These are phyloP conservation scores for Ascocoryne sarcoides DNA, from an alignment of 2,329 filamentous ascomycete species.

Conservation along the genomic window DNA sequence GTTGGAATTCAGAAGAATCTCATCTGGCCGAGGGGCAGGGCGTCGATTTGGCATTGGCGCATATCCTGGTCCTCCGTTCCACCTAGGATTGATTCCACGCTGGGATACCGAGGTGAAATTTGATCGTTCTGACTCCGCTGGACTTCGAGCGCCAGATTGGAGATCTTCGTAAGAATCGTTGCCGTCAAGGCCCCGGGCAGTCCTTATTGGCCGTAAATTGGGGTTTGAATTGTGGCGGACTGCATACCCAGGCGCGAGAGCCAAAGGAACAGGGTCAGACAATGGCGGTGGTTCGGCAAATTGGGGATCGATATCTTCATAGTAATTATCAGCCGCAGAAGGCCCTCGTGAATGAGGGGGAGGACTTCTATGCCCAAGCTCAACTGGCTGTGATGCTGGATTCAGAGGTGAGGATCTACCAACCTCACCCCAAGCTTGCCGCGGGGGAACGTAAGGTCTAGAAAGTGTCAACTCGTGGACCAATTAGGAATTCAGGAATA, in stretches of 20 bases:
- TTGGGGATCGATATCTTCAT: constrained; percentile 86
- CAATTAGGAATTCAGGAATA: constrained; percentile 8
- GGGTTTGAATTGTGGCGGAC: constrained; percentile 18
- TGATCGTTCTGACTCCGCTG: constrained; percentile 67
- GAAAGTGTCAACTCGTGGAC: constrained; percentile 12
- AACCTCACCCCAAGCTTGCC: constrained; percentile 46
- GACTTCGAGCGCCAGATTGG: constrained; percentile 56
- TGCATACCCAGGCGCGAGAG: constrained; percentile 22
- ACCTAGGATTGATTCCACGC: constrained; percentile 78
- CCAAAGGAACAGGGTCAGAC: constrained; percentile 27
- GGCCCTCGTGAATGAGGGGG: constrained; percentile 16
- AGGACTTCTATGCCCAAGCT: background rate
- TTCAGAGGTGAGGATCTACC: constrained; percentile 40
- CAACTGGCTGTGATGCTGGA: constrained; percentile 26
- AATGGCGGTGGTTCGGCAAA: constrained; percentile 48
- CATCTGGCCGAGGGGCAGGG: constrained; percentile 30
- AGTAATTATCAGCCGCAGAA: constrained; percentile 52
- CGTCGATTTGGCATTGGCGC: constrained; percentile 26
- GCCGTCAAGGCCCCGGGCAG: constrained; percentile 15
- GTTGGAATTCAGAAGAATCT: constrained; percentile 69
- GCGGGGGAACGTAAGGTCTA: constrained; percentile 42
- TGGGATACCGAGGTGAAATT: constrained; percentile 89
- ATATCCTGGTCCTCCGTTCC: constrained; percentile 43
- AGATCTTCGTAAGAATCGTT: constrained; percentile 54
- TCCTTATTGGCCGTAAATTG: constrained; percentile 23